phyloP scores from a whole-genome alignment of 495 filamentous ascomycete genomes.

The Daldinia bambusicola region DNA sequence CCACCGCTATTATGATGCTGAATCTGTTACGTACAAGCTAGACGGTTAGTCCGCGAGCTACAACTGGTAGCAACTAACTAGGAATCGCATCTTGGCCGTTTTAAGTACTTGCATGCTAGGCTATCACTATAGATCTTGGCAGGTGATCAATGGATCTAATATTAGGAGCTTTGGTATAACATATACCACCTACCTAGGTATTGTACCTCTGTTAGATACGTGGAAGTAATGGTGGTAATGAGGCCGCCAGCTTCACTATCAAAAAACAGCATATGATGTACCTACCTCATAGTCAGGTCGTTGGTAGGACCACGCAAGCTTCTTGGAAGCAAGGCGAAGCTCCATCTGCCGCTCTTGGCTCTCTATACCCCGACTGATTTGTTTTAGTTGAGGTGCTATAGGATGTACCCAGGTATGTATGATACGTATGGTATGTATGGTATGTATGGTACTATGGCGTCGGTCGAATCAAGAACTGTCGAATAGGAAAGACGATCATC shows the following conservation, averaged over 20 bases:
- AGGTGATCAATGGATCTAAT: constrained; percentile 21
- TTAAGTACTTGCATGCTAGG: not conserved
- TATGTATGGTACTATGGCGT: constrained; percentile 6
- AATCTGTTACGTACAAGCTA: constrained; percentile 9
- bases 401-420: too few relatives aligned
- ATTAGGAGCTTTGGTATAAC: constrained; percentile 4
- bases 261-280: not conserved
- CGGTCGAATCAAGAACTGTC: constrained; percentile 33
- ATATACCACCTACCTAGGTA: too few relatives aligned
- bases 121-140: constrained; percentile 21
- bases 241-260: constrained; percentile 3
- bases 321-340: constrained; percentile 23
- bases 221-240: not conserved
- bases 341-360: constrained; percentile 44
- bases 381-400: constrained; percentile 15
- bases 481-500: constrained; percentile 27
- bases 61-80: not conserved
- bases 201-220: too few relatives aligned
- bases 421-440: too few relatives aligned
- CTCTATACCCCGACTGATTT: constrained; percentile 30
- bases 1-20: constrained; percentile 21
- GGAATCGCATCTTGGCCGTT: too few relatives aligned
- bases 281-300: too few relatives aligned
- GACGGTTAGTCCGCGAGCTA: too few relatives aligned
- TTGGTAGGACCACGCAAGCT: constrained; percentile 1